phyloP scores from a whole-genome alignment of 2,329 filamentous ascomycete genomes.

The Hypoxylon sp. region DNA sequence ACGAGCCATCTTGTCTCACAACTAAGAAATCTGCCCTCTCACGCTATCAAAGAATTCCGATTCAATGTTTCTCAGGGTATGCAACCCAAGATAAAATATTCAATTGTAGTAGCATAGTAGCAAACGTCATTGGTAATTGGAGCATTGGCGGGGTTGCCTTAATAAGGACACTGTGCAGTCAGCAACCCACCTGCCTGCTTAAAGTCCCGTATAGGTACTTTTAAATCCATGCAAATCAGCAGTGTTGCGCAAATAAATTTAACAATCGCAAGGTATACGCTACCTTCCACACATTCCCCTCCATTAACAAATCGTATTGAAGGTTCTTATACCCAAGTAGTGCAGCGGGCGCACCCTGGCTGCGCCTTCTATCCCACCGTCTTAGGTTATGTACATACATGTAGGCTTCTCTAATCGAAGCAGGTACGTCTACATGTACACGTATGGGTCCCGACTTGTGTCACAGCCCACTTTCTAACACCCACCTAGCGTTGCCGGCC shows the following conservation, averaged over 20 bases:
- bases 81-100: background rate
- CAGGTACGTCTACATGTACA: slow-evolving; percentile 37
- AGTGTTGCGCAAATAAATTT: background rate
- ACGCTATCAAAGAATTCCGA: slow-evolving; percentile 25
- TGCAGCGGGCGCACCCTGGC: slow-evolving; percentile 8
- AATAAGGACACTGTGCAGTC: slow-evolving; percentile 16
- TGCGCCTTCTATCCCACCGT: slow-evolving; percentile 19
- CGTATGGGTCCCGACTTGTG: slow-evolving; percentile 34
- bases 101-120: slow-evolving; percentile 24
- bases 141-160: slow-evolving; percentile 32
- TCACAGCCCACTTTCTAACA: slow-evolving; percentile 44
- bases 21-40: background rate
- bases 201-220: slow-evolving; percentile 9
- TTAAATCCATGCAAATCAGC: background rate
- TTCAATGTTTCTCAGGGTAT: slow-evolving; percentile 22
- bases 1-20: slow-evolving; percentile 19
- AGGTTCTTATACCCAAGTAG: slow-evolving; percentile 2
- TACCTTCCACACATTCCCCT: slow-evolving; percentile 3
- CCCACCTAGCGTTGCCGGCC: slow-evolving; percentile 35
- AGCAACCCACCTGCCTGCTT: slow-evolving; percentile 1
- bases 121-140: slow-evolving; percentile 41
- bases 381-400: slow-evolving; percentile 22
- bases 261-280: background rate
- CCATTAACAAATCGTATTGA: background rate
- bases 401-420: slow-evolving; percentile 9